Evolutionary conservation across 2,329 filamentous ascomycete species (phyloP).

Genomic region (Coleophoma crateriformis): DNA sequence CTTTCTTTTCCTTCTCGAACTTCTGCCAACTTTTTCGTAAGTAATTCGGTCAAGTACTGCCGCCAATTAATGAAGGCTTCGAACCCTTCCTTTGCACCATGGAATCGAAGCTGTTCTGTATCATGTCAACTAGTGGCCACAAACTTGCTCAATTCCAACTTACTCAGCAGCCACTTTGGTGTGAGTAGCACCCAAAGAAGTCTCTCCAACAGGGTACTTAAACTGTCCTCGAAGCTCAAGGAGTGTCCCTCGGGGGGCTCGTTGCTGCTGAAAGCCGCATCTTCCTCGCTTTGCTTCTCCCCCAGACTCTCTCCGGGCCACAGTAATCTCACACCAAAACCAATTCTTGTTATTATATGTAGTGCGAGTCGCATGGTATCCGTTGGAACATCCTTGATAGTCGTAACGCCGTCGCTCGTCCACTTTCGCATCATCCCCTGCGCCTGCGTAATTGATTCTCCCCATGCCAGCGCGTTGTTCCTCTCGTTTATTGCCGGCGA

Average conservation of each 20-base stretch:
- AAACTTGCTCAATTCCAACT: conserved; percentile 10
- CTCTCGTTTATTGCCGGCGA: conserved; percentile 71
- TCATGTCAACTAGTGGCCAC: background rate
- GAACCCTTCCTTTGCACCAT: conserved; percentile 37
- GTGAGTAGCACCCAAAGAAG: conserved; percentile 46
- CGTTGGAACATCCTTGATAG: conserved; percentile 49
- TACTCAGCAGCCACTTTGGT: conserved; percentile 43
- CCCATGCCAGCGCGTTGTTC: conserved; percentile 64
- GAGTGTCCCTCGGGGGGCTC: conserved; percentile 34
- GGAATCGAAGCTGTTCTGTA: conserved; percentile 34
- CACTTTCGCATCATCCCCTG: conserved; percentile 55
- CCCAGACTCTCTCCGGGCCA: conserved; percentile 57
- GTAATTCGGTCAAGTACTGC: conserved; percentile 57
- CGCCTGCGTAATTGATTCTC: conserved; percentile 58
- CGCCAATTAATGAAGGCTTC: conserved; percentile 48
- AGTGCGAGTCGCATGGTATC: conserved; percentile 62
- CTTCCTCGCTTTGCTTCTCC: conserved; percentile 34
- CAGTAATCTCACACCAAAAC: conserved; percentile 58
- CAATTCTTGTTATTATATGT: conserved; percentile 61
- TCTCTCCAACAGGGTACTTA: conserved; percentile 46
- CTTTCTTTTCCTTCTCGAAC: conserved; percentile 29
- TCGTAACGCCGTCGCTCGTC: conserved; percentile 39
- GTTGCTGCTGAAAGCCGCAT: conserved; percentile 32
- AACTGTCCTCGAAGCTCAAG: conserved; percentile 49
- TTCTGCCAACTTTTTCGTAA: conserved; percentile 43